Evolutionary conservation across 805 yeast species (phyloP).

Genomic region (Yamadazyma kitorensis): DNA sequence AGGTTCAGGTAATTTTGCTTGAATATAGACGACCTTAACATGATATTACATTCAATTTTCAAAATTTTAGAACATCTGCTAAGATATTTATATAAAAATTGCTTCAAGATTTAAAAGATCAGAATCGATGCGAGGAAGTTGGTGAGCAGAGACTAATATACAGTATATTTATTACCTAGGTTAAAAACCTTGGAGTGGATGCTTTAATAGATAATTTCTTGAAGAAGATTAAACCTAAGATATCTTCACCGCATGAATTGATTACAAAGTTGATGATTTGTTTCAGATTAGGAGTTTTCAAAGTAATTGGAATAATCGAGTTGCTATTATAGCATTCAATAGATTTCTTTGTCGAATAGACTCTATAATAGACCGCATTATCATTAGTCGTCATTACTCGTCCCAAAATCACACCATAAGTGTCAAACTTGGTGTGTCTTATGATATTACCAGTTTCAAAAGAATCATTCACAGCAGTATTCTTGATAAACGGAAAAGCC

Average conservation of each 20-base stretch:
- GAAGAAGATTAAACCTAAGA: conserved; percentile 9
- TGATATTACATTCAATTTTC: too few relatives aligned
- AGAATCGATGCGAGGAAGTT: background rate
- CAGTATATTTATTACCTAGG: background rate
- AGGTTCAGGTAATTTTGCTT: too few relatives aligned
- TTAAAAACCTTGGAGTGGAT: background rate
- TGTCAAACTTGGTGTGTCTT: conserved; percentile 9
- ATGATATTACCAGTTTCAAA: conserved; percentile 8
- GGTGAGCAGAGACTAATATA: background rate
- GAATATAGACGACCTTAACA: too few relatives aligned
- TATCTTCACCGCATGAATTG: conserved; percentile 13
- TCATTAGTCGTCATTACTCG: background rate
- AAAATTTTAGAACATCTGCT: too few relatives aligned
- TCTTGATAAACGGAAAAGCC: conserved; percentile 3
- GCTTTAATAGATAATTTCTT: background rate
- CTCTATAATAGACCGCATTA: conserved; percentile 9
- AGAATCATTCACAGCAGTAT: background rate
- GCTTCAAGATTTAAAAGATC: too few relatives aligned
- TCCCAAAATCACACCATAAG: conserved; percentile 13
- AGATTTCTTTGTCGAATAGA: conserved; percentile 14
- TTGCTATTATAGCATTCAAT: conserved; percentile 13
- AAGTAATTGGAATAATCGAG: conserved; percentile 8
- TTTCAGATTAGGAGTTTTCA: conserved; percentile 1
- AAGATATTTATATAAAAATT: too few relatives aligned
- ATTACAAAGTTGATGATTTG: conserved; percentile 5